Conservation (phyloP, 345 rosid species). For the Eutrema japonicum region DNA sequence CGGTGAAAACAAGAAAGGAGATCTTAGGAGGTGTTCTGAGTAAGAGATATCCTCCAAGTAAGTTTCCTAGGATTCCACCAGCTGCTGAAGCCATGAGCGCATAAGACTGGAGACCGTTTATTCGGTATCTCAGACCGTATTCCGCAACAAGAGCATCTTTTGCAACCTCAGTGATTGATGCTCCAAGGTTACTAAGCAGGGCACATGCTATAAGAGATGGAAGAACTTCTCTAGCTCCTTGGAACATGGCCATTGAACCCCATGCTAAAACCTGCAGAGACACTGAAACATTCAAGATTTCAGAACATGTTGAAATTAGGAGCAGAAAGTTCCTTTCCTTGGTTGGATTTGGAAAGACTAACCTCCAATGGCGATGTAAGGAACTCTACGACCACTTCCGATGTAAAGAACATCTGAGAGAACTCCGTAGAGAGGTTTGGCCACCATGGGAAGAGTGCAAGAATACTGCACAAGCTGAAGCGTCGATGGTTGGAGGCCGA, state of each 20-base stretch:
- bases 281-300: slow-evolving; percentile 51
- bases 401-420: slow-evolving; percentile 79
- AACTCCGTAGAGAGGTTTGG: slow-evolving; percentile 84
- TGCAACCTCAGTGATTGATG: slow-evolving; percentile 85
- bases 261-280: slow-evolving; percentile 79
- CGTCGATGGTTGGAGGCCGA: slow-evolving; percentile 67
- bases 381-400: slow-evolving; percentile 75
- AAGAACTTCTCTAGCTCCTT: slow-evolving; percentile 62
- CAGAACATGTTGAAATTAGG: slow-evolving; percentile 10
- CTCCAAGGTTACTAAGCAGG: slow-evolving; percentile 80
- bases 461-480: slow-evolving; percentile 86
- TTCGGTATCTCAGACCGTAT: slow-evolving; percentile 63
- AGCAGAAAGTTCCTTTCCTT: neutral
- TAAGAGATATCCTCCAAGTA: slow-evolving; percentile 71
- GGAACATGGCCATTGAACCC: slow-evolving; percentile 74
- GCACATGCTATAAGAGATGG: slow-evolving; percentile 66
- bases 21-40: slow-evolving; percentile 52
- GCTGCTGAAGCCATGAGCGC: slow-evolving; percentile 86
- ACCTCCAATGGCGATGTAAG: slow-evolving; percentile 90
- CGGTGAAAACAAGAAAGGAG: slow-evolving; percentile 63
- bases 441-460: slow-evolving; percentile 87
- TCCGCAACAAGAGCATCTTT: slow-evolving; percentile 91
- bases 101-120: slow-evolving; percentile 68
- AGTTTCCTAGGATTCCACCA: slow-evolving; percentile 84
- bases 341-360: slow-evolving; percentile 33